A percentile compares a stretch with the other conserved stretches of the same genome.
phyloP scores from a whole-genome alignment of 108 stramenopile species.

The Schizochytrium sp. region DNA sequence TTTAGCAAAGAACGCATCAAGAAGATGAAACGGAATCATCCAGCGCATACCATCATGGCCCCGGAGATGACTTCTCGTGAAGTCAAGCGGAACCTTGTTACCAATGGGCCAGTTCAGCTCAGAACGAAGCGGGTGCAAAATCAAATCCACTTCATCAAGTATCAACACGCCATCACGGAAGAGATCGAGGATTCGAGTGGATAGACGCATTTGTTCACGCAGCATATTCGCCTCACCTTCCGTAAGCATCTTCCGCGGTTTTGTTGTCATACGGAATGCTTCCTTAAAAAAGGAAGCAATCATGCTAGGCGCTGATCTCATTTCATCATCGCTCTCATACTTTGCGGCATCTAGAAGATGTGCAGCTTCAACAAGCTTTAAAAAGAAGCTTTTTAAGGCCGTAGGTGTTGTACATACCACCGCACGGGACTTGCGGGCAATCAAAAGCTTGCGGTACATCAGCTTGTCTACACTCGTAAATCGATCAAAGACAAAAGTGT shows the following conservation, averaged over 20 bases:
- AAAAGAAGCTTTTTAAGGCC: slow-evolving; percentile 64
- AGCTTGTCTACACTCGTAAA: neutral
- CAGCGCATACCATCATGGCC: slow-evolving; percentile 62
- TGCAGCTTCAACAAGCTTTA: slow-evolving; percentile 61
- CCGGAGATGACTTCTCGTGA: slow-evolving; percentile 75
- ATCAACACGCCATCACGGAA: slow-evolving; percentile 79
- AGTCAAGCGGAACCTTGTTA: slow-evolving; percentile 94
- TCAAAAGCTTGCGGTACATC: slow-evolving; percentile 53
- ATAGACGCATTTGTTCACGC: slow-evolving; percentile 39
- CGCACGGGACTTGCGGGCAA: slow-evolving; percentile 61
- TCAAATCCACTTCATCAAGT: slow-evolving; percentile 96
- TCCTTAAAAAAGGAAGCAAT: slow-evolving; percentile 54
- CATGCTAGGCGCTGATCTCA: slow-evolving; percentile 38
- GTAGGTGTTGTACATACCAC: slow-evolving; percentile 66
- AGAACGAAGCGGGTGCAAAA: slow-evolving; percentile 96
- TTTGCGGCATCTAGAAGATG: slow-evolving; percentile 53
- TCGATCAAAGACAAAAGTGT: slow-evolving; percentile 52
- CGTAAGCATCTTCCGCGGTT: neutral
- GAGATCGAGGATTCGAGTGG: slow-evolving; percentile 12
- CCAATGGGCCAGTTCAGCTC: slow-evolving; percentile 99
- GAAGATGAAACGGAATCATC: slow-evolving; percentile 63
- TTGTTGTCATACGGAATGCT: neutral
- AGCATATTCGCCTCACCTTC: neutral
- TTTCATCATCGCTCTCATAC: slow-evolving; percentile 42
- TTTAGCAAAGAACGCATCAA: slow-evolving; percentile 66